Evolutionary conservation across 2,329 filamentous ascomycete species (phyloP), one percentile per base, ranked within the genome.

Genomic region (Coniosporium tulheliwenetii): DNA sequence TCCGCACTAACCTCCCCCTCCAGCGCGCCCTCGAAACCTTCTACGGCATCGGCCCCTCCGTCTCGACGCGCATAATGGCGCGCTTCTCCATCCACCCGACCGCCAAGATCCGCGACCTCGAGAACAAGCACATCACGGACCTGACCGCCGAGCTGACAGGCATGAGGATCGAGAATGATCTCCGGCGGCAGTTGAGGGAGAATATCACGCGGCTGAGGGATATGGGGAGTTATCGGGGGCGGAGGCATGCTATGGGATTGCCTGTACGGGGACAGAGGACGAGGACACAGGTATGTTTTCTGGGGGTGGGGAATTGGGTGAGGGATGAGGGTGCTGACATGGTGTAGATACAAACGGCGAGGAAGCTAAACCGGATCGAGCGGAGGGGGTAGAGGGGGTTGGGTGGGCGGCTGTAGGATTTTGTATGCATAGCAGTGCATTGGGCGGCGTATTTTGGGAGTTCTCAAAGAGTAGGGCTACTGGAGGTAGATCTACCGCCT

Each of bases 161-260:
- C 41, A 87, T 98, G 85, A 93, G 82, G 44, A 85, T 96, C 52
- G 91, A 95, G 61, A 93, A 82, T 60, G 87, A 96, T 53, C 70
- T 93, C 47, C 70, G 77, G 53, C 75, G 81, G 56, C 66, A 84
- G 44, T 64, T 95, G 32, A 72, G 80, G 52, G 85, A 94, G 39
- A 91, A 96, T 55, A 93, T 98, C 50, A 71, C 71, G 57, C 70
- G 89, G 44, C 55, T 98, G 60, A 84, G 82, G 58, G 87, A 95
- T 53, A 95, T 94, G 67, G 87, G 87, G 39, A 79, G 81, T 3
- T 93, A 93, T 57, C 71, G 91, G 40, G 91, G 91, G 48, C 79
- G 83, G 59, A 70, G 91, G 49, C 91, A 98, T 67, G 89, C 89
- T 43, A 87, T 96, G 81, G 77, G 80, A 45, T 64, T 96, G 65